Percentiles rank a stretch among this genome's conserved stretches.
These are phyloP conservation scores for Suillus weaverae DNA, from an alignment of 768 basidiomycete species.

Conservation along the genomic window DNA sequence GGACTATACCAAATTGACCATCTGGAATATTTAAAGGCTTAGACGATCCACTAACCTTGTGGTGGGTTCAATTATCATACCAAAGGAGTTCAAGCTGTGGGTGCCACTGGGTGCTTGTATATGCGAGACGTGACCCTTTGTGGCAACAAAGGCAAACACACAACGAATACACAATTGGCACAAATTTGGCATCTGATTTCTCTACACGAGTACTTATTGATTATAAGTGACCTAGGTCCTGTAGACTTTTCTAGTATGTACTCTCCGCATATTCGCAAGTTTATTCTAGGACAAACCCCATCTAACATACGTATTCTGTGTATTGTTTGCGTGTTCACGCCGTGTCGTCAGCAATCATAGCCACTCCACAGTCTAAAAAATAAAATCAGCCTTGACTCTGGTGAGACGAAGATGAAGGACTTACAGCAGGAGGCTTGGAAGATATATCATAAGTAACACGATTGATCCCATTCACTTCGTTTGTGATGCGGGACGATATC, in stretches of 20 bases:
- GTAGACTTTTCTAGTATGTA: neutral
- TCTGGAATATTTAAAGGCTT: neutral
- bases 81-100: constrained; percentile 1
- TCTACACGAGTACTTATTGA: neutral
- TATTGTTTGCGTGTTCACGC: neutral
- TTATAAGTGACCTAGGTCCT: neutral
- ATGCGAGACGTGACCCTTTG: neutral
- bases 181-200: neutral
- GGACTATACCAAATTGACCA: neutral
- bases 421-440: constrained; percentile 91
- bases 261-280: neutral
- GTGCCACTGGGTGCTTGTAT: neutral
- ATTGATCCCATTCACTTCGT: constrained; percentile 96
- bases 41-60: neutral
- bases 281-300: neutral
- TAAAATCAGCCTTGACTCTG: neutral
- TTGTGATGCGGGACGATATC: constrained; percentile 96
- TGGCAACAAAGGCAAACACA: neutral
- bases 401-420: constrained; percentile 22
- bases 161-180: no score
- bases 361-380: constrained; percentile 45
- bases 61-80: neutral
- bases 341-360: constrained; percentile 23
- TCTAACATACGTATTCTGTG: neutral
- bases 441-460: constrained; percentile 96